Evolutionary conservation across 305 asterid genomes (phyloP).

Genomic region (Fraxinus xanthoxyloides): DNA sequence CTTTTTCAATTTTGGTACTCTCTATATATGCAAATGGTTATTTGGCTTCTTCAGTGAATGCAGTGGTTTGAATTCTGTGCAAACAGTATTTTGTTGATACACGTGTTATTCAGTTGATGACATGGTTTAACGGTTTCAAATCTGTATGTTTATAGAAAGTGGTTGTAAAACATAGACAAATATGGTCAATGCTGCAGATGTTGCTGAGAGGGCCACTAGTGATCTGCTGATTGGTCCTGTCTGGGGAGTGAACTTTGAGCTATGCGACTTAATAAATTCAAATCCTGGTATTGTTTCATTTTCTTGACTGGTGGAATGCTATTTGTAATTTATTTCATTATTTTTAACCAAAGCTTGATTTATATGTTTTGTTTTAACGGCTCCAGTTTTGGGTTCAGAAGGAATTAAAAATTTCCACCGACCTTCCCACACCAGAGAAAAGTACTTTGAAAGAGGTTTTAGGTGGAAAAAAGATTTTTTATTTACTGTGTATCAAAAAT

Average conservation of each 20-base stretch:
- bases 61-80: not conserved
- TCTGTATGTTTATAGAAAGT: slow-evolving; percentile 19
- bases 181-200: slow-evolving; percentile 80
- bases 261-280: slow-evolving; percentile 75
- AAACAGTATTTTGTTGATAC: not conserved
- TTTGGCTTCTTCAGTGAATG: slow-evolving; percentile 15
- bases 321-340: no score
- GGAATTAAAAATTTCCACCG: not conserved
- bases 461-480: not conserved
- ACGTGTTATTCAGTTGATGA: slow-evolving; percentile 7
- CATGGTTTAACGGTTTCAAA: not conserved
- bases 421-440: not conserved
- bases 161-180: slow-evolving; percentile 20
- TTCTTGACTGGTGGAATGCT: not conserved
- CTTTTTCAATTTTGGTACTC: not conserved
- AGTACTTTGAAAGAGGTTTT: not conserved
- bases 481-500: not conserved
- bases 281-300: slow-evolving; percentile 57
- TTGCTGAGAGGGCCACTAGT: slow-evolving; percentile 96
- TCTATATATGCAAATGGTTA: not conserved
- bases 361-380: not conserved
- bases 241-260: slow-evolving; percentile 94
- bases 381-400: not conserved
- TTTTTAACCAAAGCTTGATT: not conserved
- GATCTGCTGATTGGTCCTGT: slow-evolving; percentile 93